A percentile compares a stretch with the other conserved stretches of the same genome.
Conservation (phyloP, 352 stramenopile genomes). For the Phytophthora podocarpi region DNA sequence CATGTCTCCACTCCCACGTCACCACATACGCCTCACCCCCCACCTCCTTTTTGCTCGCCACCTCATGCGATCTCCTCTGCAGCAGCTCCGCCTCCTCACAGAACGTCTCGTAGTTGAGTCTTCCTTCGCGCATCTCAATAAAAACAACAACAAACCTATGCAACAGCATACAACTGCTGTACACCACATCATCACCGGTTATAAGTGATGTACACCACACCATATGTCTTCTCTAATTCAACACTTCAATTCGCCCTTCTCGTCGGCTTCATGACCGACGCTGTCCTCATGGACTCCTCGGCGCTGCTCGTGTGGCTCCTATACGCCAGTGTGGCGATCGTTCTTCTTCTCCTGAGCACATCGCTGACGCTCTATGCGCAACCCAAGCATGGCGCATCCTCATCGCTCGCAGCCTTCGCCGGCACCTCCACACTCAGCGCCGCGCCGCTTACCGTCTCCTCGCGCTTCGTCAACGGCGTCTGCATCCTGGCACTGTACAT, state of each 20-base stretch:
- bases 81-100: conserved; percentile 50
- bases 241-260: conserved; percentile 26
- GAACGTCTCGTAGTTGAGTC: conserved; percentile 60
- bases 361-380: conserved; percentile 71
- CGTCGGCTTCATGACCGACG: not conserved
- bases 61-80: conserved; percentile 39
- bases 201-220: conserved; percentile 8
- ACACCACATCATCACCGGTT: conserved; percentile 6
- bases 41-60: conserved; percentile 12
- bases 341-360: conserved; percentile 60
- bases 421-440: conserved; percentile 61
- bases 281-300: conserved; percentile 37
- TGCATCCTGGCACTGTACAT: conserved; percentile 75
- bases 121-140: conserved; percentile 28
- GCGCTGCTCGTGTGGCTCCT: conserved; percentile 60
- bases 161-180: conserved; percentile 18
- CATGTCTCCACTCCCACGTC: conserved; percentile 68
- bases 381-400: conserved; percentile 53
- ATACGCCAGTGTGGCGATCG: conserved; percentile 64
- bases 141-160: conserved; percentile 1
- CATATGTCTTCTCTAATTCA: conserved; percentile 20
- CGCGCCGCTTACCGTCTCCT: conserved; percentile 64
- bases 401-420: conserved; percentile 60
- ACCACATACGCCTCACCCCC: conserved; percentile 1
- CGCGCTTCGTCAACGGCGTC: conserved; percentile 70